Percentiles rank a stretch among this genome's conserved stretches.
Conservation (phyloP, 805 yeast genomes). For the Lipomyces kockii region DNA sequence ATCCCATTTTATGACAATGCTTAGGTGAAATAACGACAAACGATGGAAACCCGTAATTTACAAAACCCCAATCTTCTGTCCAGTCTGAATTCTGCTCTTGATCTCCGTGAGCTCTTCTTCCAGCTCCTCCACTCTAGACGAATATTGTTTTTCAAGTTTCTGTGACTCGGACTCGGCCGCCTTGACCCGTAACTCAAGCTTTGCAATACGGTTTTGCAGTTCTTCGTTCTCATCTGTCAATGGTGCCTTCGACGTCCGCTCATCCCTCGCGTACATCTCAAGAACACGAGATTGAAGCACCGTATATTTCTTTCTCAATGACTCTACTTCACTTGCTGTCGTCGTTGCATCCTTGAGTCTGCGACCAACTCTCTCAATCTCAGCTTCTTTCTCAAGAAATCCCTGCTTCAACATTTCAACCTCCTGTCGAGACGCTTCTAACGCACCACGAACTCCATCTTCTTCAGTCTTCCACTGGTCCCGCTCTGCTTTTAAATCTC, state of each 20-base stretch:
- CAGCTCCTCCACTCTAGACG: slow-evolving; percentile 8
- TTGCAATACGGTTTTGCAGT: slow-evolving; percentile 28
- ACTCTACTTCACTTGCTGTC: slow-evolving; percentile 25
- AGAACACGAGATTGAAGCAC: slow-evolving; percentile 11
- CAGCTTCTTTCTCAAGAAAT: slow-evolving; percentile 44
- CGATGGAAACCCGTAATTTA: neutral
- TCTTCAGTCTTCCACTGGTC: slow-evolving; percentile 38
- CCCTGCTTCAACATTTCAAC: slow-evolving; percentile 43
- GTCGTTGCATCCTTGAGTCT: slow-evolving; percentile 24
- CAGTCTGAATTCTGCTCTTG: neutral
- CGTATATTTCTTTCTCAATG: slow-evolving; percentile 13
- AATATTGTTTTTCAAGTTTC: slow-evolving; percentile 9
- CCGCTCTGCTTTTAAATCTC: slow-evolving; percentile 42
- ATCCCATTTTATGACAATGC: neutral
- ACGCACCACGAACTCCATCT: slow-evolving; percentile 36
- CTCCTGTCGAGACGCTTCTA: slow-evolving; percentile 42
- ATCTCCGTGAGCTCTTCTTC: slow-evolving; percentile 1
- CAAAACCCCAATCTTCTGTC: neutral
- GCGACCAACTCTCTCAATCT: slow-evolving; percentile 39
- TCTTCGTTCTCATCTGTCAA: slow-evolving; percentile 28
- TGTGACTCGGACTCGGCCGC: slow-evolving; percentile 16
- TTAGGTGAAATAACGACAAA: neutral
- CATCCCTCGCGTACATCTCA: slow-evolving; percentile 16
- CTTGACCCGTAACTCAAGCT: slow-evolving; percentile 26
- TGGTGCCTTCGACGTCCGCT: slow-evolving; percentile 2